Conservation (phyloP, 2,329 filamentous ascomycete genomes). For the Cryphonectria carpinicola region DNA sequence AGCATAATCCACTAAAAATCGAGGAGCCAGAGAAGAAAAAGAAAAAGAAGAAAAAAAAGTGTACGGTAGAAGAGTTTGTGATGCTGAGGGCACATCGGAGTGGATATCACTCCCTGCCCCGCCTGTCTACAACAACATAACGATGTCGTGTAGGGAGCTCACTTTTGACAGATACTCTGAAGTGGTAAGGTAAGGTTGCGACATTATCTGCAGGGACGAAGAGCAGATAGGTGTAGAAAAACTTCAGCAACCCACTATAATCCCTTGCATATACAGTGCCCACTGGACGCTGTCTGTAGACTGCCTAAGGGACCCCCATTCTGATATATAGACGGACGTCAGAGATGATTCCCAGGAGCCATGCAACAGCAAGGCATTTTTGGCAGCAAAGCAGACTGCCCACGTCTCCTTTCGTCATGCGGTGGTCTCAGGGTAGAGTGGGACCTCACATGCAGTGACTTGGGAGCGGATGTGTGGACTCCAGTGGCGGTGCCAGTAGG, state of each 20-base stretch:
- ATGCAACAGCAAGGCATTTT: neutral
- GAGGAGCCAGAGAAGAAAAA: no score
- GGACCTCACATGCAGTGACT: neutral
- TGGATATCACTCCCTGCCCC: neutral
- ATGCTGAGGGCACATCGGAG: neutral
- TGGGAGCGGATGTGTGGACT: neutral
- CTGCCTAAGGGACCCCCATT: neutral
- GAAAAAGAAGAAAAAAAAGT: no score
- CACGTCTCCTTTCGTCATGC: neutral
- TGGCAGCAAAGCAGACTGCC: neutral
- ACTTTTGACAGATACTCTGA: neutral
- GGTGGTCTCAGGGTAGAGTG: neutral
- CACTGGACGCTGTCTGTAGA: neutral
- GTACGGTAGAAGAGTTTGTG: neutral
- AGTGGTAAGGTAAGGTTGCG: neutral
- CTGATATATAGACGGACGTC: constrained; percentile 1
- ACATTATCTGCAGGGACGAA: neutral
- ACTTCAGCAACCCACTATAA: neutral
- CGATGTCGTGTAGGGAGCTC: neutral
- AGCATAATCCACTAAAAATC: neutral
- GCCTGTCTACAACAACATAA: neutral
- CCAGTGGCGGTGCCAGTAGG: neutral
- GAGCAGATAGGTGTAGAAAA: neutral
- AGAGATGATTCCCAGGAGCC: neutral
- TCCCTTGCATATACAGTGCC: neutral